Percentiles rank a stretch among this genome's conserved stretches.
Evolutionary conservation across 164 flowering plant species (phyloP).

Genomic region (Sedum album): DNA sequence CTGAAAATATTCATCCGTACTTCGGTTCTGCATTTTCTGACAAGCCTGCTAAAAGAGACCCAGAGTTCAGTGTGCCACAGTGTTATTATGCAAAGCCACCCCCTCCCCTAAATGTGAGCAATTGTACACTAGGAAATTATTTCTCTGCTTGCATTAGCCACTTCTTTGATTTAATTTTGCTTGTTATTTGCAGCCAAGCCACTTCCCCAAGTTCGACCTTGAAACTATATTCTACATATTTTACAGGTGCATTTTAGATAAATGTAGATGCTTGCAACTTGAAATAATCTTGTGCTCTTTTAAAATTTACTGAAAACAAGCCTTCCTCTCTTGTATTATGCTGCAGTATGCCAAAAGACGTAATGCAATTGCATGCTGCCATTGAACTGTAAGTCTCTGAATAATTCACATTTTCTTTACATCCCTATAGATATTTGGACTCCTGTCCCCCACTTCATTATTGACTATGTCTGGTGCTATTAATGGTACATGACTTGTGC

Average conservation of each 20-base stretch:
- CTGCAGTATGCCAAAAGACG: slow-evolving; percentile 99
- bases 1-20: slow-evolving; percentile 75
- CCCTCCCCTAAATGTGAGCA: slow-evolving; percentile 60
- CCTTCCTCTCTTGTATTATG: neutral
- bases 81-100: slow-evolving; percentile 78
- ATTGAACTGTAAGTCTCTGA: slow-evolving; percentile 68
- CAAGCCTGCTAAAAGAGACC: slow-evolving; percentile 86
- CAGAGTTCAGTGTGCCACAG: slow-evolving; percentile 74
- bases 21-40: slow-evolving; percentile 97
- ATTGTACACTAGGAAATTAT: neutral
- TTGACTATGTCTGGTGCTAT: neutral
- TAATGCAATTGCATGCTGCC: slow-evolving; percentile 88
- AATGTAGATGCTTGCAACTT: neutral
- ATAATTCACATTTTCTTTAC: too few species aligned
- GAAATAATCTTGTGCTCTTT: neutral
- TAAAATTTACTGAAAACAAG: neutral
- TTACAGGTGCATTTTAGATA: slow-evolving; percentile 52
- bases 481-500: slow-evolving; percentile 14
- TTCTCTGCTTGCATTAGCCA: neutral
- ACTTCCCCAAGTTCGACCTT: slow-evolving; percentile 57
- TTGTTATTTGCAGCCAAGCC: slow-evolving; percentile 45
- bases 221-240: slow-evolving; percentile 80
- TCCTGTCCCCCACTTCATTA: too few species aligned
- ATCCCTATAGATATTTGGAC: neutral
- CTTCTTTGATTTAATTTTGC: slow-evolving; percentile 5